Conservation (phyloP, 805 yeast species). For the Myxozyma udenii region DNA sequence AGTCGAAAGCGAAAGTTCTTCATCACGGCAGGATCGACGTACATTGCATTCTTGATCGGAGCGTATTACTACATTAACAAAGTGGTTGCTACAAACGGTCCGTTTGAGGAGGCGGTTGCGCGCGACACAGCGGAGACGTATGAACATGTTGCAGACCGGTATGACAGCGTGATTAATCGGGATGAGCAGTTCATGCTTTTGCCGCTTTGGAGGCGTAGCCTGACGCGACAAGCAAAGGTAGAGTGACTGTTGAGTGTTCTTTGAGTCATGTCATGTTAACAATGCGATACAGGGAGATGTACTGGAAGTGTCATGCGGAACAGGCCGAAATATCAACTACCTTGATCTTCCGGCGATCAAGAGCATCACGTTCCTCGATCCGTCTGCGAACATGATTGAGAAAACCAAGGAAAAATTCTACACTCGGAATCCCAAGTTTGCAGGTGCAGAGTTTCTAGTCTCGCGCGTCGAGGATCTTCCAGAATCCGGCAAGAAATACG, state of each 20-base stretch:
- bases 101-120: conserved; percentile 54
- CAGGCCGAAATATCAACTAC: conserved; percentile 87
- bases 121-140: conserved; percentile 79
- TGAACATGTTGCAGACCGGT: conserved; percentile 71
- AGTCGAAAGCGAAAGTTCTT: conserved; percentile 22
- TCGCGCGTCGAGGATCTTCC: conserved; percentile 70
- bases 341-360: conserved; percentile 47
- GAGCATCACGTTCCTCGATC: conserved; percentile 81
- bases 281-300: conserved; percentile 84
- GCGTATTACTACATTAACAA: conserved; percentile 18
- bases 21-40: conserved; percentile 12
- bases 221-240: conserved; percentile 38
- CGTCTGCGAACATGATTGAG: conserved; percentile 83
- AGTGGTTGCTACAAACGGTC: conserved; percentile 8
- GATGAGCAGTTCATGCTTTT: conserved; percentile 63
- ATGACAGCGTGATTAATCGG: conserved; percentile 74
- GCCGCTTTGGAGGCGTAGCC: conserved; percentile 52
- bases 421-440: conserved; percentile 60
- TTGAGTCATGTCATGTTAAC: conserved; percentile 42
- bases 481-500: conserved; percentile 53
- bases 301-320: conserved; percentile 91
- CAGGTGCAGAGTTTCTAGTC: conserved; percentile 83
- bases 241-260: background rate
- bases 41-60: conserved; percentile 17
- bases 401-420: conserved; percentile 71